Evolutionary conservation across 352 stramenopile genomes (phyloP).

Genomic region (Hyaloperonospora arabidopsidis): DNA sequence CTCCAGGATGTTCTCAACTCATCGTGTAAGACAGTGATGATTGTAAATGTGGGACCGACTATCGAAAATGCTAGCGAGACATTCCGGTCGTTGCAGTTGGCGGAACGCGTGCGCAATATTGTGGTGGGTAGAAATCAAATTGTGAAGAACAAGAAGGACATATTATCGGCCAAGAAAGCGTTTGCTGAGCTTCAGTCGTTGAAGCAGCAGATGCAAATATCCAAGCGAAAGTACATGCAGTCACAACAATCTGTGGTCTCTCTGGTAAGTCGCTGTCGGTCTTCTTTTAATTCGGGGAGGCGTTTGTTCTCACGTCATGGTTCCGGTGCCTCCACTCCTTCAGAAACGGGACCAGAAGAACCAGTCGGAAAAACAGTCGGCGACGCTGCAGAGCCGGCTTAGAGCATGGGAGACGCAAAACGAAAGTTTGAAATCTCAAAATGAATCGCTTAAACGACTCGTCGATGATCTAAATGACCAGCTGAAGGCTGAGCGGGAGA

Average conservation of each 20-base stretch:
- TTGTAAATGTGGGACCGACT: constrained; percentile 86
- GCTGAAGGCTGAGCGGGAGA: constrained; percentile 63
- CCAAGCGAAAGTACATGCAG: constrained; percentile 78
- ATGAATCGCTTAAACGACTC: constrained; percentile 53
- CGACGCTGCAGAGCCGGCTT: constrained; percentile 65
- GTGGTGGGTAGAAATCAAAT: constrained; percentile 74
- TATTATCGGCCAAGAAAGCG: constrained; percentile 88
- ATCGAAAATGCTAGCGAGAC: constrained; percentile 80
- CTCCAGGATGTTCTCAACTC: constrained; percentile 90
- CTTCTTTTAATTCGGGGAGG: constrained; percentile 27
- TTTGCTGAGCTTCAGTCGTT: constrained; percentile 92
- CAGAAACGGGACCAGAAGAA: constrained; percentile 90
- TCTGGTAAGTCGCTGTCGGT: constrained; percentile 68
- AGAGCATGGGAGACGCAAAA: constrained; percentile 74
- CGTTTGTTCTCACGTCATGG: constrained; percentile 30
- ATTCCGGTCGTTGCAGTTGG: constrained; percentile 83
- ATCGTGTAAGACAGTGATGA: constrained; percentile 91
- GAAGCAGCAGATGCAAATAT: constrained; percentile 86
- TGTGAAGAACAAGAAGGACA: constrained; percentile 80
- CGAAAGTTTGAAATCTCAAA: constrained; percentile 51
- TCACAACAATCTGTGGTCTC: constrained; percentile 87
- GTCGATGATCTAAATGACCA: constrained; percentile 65
- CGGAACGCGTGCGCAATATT: constrained; percentile 71
- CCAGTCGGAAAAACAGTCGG: constrained; percentile 85
- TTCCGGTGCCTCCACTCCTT: constrained; percentile 31